phyloP scores from a whole-genome alignment of 176 grass and related monocot genomes.

The Metroxylon sagu region DNA sequence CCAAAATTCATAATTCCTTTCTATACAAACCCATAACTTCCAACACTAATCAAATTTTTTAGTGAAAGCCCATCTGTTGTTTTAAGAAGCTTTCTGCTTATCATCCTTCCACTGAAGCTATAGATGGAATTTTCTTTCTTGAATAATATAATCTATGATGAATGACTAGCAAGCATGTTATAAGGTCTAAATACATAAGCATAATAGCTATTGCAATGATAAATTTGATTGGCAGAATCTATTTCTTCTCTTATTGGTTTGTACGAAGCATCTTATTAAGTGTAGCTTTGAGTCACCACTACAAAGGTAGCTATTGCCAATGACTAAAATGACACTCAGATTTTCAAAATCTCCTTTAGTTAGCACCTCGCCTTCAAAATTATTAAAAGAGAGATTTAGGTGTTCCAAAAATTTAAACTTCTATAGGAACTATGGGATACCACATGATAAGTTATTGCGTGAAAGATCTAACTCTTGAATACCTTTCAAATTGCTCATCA shows the following conservation, averaged over 20 bases:
- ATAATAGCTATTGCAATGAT: no score
- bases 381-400: slow-evolving; percentile 18
- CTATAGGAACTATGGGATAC: not conserved
- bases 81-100: slow-evolving; percentile 26
- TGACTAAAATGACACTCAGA: not conserved
- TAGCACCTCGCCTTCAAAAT: slow-evolving; percentile 9
- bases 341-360: slow-evolving; percentile 4
- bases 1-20: slow-evolving; percentile 21
- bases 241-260: no score
- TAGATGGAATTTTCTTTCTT: no score
- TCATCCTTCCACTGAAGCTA: slow-evolving; percentile 7
- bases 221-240: no score
- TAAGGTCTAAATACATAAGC: no score
- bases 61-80: slow-evolving; percentile 35
- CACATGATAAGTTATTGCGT: slow-evolving; percentile 6
- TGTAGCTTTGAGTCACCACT: not conserved
- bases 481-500: slow-evolving; percentile 4
- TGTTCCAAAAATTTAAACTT: not conserved
- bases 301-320: slow-evolving; percentile 24
- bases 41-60: slow-evolving; percentile 30
- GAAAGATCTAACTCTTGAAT: slow-evolving; percentile 7
- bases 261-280: not conserved
- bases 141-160: no score
- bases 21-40: slow-evolving; percentile 34
- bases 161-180: no score